phyloP scores from a whole-genome alignment of 1,139 yeast species.

The Suhomyces anneliseae region DNA sequence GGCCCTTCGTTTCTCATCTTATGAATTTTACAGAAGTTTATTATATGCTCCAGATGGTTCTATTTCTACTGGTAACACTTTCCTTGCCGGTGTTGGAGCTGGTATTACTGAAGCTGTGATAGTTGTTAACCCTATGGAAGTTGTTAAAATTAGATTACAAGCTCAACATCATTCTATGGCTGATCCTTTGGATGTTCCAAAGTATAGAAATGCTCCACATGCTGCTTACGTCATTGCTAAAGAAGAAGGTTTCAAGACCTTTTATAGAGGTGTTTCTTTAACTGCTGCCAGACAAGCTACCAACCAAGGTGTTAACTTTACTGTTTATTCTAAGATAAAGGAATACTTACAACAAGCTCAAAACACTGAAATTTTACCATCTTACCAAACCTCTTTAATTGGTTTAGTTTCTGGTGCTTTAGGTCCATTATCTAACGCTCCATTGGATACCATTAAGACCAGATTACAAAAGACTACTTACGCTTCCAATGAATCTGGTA shows the following conservation, averaged over 20 bases:
- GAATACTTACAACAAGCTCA: conserved; percentile 70
- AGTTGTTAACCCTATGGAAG: conserved; percentile 97
- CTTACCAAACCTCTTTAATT: conserved; percentile 91
- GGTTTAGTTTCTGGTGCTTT: conserved; percentile 95
- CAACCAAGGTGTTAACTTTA: conserved; percentile 97
- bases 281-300: conserved; percentile 98
- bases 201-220: conserved; percentile 91
- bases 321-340: conserved; percentile 86
- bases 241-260: conserved; percentile 87
- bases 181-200: conserved; percentile 78
- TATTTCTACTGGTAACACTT: conserved; percentile 71
- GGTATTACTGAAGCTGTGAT: conserved; percentile 95
- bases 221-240: conserved; percentile 79
- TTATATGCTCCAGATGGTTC: conserved; percentile 67
- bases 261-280: conserved; percentile 91
- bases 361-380: conserved; percentile 65
- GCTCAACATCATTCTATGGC: conserved; percentile 91
- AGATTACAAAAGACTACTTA: conserved; percentile 91
- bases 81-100: conserved; percentile 94
- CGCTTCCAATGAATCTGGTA: conserved; percentile 66
- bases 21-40: conserved; percentile 79
- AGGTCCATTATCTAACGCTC: conserved; percentile 97
- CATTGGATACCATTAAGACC: conserved; percentile 95
- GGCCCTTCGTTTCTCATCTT: conserved; percentile 95
- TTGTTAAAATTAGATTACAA: conserved; percentile 92